Evolutionary conservation across 768 basidiomycete species (phyloP).

Genomic region (Russula earlei): DNA sequence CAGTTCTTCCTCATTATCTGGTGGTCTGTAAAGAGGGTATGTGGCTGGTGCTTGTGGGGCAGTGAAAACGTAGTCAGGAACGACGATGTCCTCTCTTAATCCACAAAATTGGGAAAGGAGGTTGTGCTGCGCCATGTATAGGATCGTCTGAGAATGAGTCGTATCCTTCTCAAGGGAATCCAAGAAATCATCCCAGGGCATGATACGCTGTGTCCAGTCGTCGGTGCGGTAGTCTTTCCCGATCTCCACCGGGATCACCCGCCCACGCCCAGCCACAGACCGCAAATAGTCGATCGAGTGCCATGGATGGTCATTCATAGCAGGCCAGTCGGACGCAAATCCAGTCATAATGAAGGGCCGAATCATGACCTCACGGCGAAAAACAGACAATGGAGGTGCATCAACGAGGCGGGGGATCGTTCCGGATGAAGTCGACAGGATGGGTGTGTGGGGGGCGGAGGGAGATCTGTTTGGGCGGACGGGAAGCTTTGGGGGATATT

Average conservation of each 20-base stretch:
- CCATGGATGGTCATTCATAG: slow-evolving; percentile 65
- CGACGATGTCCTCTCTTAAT: slow-evolving; percentile 59
- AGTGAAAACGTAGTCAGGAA: slow-evolving; percentile 89
- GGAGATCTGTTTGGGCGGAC: background rate
- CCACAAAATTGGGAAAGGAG: slow-evolving; percentile 77
- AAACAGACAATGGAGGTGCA: slow-evolving; percentile 50
- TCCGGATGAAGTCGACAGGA: slow-evolving; percentile 8
- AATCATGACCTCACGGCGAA: slow-evolving; percentile 31
- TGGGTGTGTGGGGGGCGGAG: background rate
- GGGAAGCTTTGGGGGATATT: background rate
- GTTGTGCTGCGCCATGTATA: slow-evolving; percentile 90
- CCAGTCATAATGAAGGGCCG: slow-evolving; percentile 67
- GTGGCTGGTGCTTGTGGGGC: slow-evolving; percentile 36
- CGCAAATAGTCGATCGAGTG: slow-evolving; percentile 56
- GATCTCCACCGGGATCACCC: slow-evolving; percentile 85
- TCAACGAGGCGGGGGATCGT: slow-evolving; percentile 33
- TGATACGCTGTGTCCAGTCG: slow-evolving; percentile 74
- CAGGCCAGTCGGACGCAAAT: slow-evolving; percentile 69
- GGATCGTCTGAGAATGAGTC: slow-evolving; percentile 24
- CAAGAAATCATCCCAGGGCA: slow-evolving; percentile 73
- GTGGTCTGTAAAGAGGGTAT: slow-evolving; percentile 49
- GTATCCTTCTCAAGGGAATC: slow-evolving; percentile 28
- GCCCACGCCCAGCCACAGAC: slow-evolving; percentile 62
- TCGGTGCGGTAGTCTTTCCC: slow-evolving; percentile 73
- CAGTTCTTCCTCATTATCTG: slow-evolving; percentile 53